Base-by-base conservation (phyloP, 768 basidiomycete genomes). In the Suillus hirtellus region DNA sequence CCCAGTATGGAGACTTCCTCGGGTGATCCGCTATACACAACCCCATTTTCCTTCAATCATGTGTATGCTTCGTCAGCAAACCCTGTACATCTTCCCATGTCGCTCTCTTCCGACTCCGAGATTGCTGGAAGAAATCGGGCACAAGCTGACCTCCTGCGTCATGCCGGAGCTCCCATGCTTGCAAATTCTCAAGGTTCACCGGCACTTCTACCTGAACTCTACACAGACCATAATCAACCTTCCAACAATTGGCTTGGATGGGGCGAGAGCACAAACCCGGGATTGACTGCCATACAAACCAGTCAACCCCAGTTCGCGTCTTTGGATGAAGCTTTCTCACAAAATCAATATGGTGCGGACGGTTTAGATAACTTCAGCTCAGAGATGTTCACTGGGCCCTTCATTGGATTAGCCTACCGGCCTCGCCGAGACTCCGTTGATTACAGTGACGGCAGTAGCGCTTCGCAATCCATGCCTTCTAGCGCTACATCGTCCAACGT, bases 401-500 rank as follows among this genome's bases (percentile, higher is more conserved):
- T 71, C 62, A 61, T 75, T 21, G 72, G 72, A 11, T 68, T 72
- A 35, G 66, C 60, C 4, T 75, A 72, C 46, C 73, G 75, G 15
- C 71, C 69, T 64, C 67, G 80, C 64, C 68, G 71, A 31, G 62
- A 66, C 27, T 81, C 80, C 5, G 60, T 77, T 27, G 78, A 80
- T 44, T 73, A 75, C 50, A 80, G 79, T 61, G 83, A 83, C 49
- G 81, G 80, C 35, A 77, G 80, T 24, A 81, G 80, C 64, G 73
- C 76, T 3, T 77, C 78, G 27, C 78, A 77, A 8, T 84, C 82
- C 1, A 75, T 81, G 2, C 79, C 81, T n/a, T 83, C 84, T 11
- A 85, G 84, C 50, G 85, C 86, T 12, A 66, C 81, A 10, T 85
- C 84, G 10, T 85, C 84, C 8, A 79, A 67, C 35, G 76, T 80